phyloP scores from a whole-genome alignment of 2,329 filamentous ascomycete species.

The Botrytis deweyae region DNA sequence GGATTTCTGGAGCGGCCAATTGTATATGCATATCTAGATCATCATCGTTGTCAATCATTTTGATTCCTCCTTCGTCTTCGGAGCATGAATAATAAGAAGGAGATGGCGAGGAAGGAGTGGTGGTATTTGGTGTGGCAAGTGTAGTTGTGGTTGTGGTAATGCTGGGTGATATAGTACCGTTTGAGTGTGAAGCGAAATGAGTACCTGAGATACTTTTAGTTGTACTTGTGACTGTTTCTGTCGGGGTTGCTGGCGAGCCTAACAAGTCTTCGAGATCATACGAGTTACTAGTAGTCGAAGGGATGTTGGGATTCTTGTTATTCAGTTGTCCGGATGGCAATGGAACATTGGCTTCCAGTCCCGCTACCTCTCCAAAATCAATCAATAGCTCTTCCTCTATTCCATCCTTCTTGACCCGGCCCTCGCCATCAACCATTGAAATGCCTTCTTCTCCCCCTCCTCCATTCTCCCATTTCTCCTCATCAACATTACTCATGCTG shows the following conservation, averaged over 20 bases:
- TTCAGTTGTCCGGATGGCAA: not conserved
- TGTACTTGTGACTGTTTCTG: not conserved
- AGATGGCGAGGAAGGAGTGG: not conserved
- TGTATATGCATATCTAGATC: not conserved
- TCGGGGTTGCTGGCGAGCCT: not conserved
- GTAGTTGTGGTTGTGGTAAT: not conserved
- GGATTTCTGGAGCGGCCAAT: not conserved
- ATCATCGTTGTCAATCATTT: constrained; percentile 24
- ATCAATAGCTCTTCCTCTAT: not conserved
- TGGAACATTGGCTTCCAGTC: not conserved
- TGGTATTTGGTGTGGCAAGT: not conserved
- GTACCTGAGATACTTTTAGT: not conserved
- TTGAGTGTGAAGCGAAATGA: not conserved
- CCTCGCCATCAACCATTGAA: constrained; percentile 38
- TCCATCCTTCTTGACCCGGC: not conserved
- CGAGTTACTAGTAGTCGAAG: not conserved
- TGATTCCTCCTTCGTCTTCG: constrained; percentile 16
- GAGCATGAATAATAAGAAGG: not conserved
- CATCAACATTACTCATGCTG: constrained; percentile 66
- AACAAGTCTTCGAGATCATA: not conserved
- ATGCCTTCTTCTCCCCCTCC: constrained; percentile 26
- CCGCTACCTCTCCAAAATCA: not conserved
- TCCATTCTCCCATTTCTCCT: constrained; percentile 43
- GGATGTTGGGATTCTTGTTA: not conserved
- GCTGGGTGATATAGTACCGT: not conserved